These are phyloP conservation scores for Paraphoma chrysanthemicola DNA, from an alignment of 2,329 filamentous ascomycete genomes.

Conservation along the genomic window DNA sequence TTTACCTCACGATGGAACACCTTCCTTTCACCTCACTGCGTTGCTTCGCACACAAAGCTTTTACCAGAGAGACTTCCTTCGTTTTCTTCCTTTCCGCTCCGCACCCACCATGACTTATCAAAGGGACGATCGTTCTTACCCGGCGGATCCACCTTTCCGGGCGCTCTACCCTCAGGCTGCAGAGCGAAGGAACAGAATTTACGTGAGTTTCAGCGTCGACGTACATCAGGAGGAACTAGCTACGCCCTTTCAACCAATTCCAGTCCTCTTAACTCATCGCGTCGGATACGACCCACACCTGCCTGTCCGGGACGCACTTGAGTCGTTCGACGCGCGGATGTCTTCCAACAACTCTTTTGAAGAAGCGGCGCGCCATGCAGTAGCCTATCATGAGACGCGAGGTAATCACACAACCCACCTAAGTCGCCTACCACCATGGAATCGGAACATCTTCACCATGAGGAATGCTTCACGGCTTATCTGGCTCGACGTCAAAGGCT, in stretches of 20 bases:
- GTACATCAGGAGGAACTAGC: neutral
- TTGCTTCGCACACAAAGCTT: neutral
- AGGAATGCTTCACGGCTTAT: neutral
- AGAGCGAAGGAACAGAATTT: neutral
- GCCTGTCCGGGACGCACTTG: neutral
- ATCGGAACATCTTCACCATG: neutral
- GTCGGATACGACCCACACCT: neutral
- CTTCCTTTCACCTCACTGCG: neutral
- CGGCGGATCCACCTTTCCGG: neutral
- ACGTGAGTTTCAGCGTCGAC: neutral
- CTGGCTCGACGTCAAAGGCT: neutral
- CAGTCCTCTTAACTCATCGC: neutral
- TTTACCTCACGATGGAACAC: neutral
- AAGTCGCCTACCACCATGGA: neutral
- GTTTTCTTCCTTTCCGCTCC: neutral
- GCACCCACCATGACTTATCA: neutral
- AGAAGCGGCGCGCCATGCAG: neutral
- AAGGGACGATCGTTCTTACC: neutral
- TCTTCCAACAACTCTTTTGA: neutral
- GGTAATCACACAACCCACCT: neutral
- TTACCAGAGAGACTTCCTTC: neutral
- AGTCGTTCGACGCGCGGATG: neutral
- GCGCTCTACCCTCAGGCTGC: neutral
- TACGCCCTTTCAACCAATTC: neutral
- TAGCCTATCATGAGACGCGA: neutral